A percentile compares a stretch with the other conserved stretches of the same genome.
These are phyloP conservation scores for Zygosaccharomyces sapae DNA, from an alignment of 1,139 yeast species.

Conservation along the genomic window DNA sequence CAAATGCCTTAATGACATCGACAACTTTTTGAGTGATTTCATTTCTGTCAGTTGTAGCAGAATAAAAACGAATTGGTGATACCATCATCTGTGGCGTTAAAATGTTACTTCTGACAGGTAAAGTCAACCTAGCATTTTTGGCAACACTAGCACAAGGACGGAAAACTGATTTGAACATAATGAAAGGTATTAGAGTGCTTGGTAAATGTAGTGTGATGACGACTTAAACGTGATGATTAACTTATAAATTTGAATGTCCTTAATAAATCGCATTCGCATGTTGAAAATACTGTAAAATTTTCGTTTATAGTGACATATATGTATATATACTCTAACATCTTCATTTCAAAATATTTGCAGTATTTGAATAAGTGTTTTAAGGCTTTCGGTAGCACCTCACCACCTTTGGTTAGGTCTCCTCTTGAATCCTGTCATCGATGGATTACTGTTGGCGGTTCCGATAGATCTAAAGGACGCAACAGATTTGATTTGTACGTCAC, in stretches of 20 bases:
- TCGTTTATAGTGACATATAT: conserved; percentile 1
- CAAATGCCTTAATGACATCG: conserved; percentile 34
- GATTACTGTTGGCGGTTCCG: neutral
- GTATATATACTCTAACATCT: neutral
- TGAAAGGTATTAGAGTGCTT: neutral
- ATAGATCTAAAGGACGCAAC: neutral
- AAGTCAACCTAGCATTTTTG: conserved; percentile 13
- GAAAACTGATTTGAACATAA: conserved; percentile 25
- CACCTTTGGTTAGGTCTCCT: conserved; percentile 4
- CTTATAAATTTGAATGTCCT: neutral
- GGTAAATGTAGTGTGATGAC: neutral
- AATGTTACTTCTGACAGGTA: conserved; percentile 14
- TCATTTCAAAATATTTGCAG: neutral
- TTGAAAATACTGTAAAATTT: neutral
- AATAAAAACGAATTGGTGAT: conserved; percentile 26
- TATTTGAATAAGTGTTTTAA: neutral
- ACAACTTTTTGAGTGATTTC: conserved; percentile 29
- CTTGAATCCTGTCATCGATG: conserved; percentile 1
- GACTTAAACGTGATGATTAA: no score
- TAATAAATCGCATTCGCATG: neutral
- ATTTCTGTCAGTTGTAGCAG: conserved; percentile 25
- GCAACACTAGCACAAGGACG: conserved; percentile 21
- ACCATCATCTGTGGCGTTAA: conserved; percentile 11
- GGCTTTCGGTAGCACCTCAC: neutral
- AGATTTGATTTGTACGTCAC: conserved; percentile 1